Percentiles rank a stretch among this genome's conserved stretches.
Evolutionary conservation across 192 early-diverging fungal species (phyloP).

Genomic region (Phycomyces nitens): DNA sequence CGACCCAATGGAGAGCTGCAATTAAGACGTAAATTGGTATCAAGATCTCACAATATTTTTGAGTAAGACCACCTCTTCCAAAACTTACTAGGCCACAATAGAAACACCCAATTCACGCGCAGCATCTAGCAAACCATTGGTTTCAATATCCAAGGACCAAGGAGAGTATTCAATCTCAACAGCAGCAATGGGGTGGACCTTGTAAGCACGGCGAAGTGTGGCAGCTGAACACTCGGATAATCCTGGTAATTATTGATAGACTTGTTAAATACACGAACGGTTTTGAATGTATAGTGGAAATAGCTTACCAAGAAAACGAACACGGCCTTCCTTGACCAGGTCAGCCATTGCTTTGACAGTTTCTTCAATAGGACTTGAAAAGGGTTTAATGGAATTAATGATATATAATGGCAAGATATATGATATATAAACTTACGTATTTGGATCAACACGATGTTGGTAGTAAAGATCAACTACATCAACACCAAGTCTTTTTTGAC

Average conservation of each 20-base stretch:
- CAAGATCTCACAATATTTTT: slow-evolving; percentile 39
- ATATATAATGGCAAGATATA: too few species aligned
- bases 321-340: slow-evolving; percentile 66
- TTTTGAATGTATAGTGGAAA: slow-evolving; percentile 41
- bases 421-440: slow-evolving; percentile 35
- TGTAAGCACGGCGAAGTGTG: slow-evolving; percentile 59
- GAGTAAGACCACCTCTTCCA: slow-evolving; percentile 62
- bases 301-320: slow-evolving; percentile 54
- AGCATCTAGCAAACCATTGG: slow-evolving; percentile 59
- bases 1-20: too few species aligned
- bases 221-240: too few species aligned
- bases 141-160: slow-evolving; percentile 61
- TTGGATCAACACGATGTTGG: slow-evolving; percentile 57
- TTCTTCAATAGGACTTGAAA: too few species aligned
- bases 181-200: slow-evolving; percentile 66
- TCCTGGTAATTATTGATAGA: too few species aligned
- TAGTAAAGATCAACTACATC: slow-evolving; percentile 60
- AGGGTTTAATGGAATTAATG: too few species aligned
- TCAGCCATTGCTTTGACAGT: slow-evolving; percentile 60
- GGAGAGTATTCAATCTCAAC: slow-evolving; percentile 48
- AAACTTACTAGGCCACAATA: neutral
- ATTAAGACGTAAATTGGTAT: too few species aligned
- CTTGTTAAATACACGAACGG: slow-evolving; percentile 2
- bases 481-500: too few species aligned
- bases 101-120: slow-evolving; percentile 53